Evolutionary conservation across 2,329 filamentous ascomycete genomes (phyloP).

Genomic region (Gaeumannomyces tritici): DNA sequence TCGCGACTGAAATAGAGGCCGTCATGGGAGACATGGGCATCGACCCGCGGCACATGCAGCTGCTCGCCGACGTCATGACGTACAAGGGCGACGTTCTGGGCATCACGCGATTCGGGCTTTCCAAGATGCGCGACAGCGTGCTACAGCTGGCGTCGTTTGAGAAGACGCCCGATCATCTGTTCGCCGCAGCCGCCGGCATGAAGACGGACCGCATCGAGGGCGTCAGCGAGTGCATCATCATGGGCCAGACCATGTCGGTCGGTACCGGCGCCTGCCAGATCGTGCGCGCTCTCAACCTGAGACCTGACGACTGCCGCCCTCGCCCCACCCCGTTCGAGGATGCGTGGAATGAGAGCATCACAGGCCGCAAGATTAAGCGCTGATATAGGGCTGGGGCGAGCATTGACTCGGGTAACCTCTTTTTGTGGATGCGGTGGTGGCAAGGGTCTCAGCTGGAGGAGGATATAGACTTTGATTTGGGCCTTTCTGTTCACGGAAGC

Average conservation of each 20-base stretch:
- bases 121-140: conserved; percentile 93
- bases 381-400: background rate
- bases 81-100: conserved; percentile 96
- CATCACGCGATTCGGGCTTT: conserved; percentile 90
- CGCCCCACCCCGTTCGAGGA: conserved; percentile 65
- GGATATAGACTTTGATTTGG: background rate
- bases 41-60: conserved; percentile 94
- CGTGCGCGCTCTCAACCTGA: conserved; percentile 64
- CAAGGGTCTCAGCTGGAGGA: background rate
- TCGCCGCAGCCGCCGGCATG: conserved; percentile 86
- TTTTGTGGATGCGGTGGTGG: background rate
- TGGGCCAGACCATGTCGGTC: conserved; percentile 88
- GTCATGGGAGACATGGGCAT: conserved; percentile 96
- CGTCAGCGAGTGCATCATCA: conserved; percentile 94
- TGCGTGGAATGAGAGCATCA: conserved; percentile 36
- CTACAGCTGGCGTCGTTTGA: conserved; percentile 93
- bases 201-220: conserved; percentile 90
- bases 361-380: conserved; percentile 6
- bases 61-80: conserved; percentile 96
- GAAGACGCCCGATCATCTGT: conserved; percentile 95
- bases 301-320: conserved; percentile 43
- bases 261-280: conserved; percentile 92
- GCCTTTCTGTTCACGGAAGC: background rate
- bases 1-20: conserved; percentile 74
- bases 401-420: background rate